Percentiles rank a stretch among this genome's conserved stretches.
These are phyloP conservation scores for Rhododendron griersonianum DNA, from an alignment of 148 eudicot species.

Conservation along the genomic window DNA sequence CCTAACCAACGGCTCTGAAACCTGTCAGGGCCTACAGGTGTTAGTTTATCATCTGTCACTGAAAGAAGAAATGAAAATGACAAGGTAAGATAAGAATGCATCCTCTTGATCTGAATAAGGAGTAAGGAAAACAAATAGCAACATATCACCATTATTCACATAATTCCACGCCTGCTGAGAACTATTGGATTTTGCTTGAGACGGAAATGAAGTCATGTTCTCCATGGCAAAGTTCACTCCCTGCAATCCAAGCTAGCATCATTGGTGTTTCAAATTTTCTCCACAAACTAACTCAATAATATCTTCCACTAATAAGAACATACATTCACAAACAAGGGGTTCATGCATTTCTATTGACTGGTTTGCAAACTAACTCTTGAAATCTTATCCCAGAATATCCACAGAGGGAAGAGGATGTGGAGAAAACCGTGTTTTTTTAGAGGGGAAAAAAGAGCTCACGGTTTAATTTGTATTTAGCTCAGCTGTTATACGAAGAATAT, in stretches of 20 bases:
- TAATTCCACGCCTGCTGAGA: constrained; percentile 9
- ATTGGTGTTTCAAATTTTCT: neutral
- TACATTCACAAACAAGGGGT: neutral
- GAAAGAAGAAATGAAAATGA: constrained; percentile 14
- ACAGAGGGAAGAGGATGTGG: neutral
- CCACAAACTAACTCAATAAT: neutral
- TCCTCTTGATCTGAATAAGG: neutral
- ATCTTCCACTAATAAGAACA: neutral
- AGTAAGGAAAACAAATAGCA: constrained; percentile 7
- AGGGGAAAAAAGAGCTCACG: neutral
- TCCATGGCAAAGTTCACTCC: constrained; percentile 7
- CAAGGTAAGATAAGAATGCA: constrained; percentile 18
- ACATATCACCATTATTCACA: constrained; percentile 14
- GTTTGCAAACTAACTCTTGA: constrained; percentile 3
- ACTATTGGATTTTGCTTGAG: constrained; percentile 16
- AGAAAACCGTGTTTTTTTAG: neutral
- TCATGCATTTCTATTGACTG: neutral
- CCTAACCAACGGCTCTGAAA: too few relatives aligned
- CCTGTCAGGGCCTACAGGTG: too few relatives aligned
- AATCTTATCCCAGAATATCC: neutral
- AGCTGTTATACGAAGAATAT: neutral
- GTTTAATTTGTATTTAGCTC: neutral
- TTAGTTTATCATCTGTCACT: too few relatives aligned
- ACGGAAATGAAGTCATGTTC: constrained; percentile 11
- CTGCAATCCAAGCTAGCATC: constrained; percentile 25